phyloP scores from a whole-genome alignment of 371 early-diverging fungal genomes.

The Mucor velutinosus region DNA sequence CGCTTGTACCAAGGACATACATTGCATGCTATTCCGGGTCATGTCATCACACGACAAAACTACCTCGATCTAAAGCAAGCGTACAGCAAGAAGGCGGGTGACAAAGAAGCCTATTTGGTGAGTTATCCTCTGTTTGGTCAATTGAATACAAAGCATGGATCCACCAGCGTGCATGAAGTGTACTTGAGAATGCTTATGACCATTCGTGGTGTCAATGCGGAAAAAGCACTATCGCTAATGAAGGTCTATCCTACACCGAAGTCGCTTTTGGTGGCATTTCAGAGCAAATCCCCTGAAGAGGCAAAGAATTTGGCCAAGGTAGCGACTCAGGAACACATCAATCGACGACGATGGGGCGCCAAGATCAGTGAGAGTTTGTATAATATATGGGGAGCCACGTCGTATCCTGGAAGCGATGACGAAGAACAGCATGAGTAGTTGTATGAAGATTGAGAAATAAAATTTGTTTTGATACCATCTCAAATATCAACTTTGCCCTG shows the following conservation, averaged over 20 bases:
- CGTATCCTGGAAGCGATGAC: background rate
- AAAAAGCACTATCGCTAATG: slow-evolving; percentile 78
- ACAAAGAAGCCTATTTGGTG: slow-evolving; percentile 41
- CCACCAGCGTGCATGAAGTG: slow-evolving; percentile 67
- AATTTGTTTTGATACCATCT: background rate
- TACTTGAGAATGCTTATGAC: slow-evolving; percentile 84
- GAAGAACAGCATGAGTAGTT: background rate
- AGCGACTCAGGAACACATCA: slow-evolving; percentile 38
- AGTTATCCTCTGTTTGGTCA: slow-evolving; percentile 61
- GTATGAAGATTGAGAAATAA: background rate
- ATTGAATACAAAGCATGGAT: slow-evolving; percentile 72
- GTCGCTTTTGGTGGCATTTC: slow-evolving; percentile 48
- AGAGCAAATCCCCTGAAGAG: slow-evolving; percentile 27
- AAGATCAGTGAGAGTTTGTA: slow-evolving; percentile 56
- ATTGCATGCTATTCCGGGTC: slow-evolving; percentile 62
- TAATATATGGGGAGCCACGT: slow-evolving; percentile 59
- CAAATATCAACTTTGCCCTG: background rate
- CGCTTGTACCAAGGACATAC: slow-evolving; percentile 46
- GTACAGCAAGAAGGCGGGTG: slow-evolving; percentile 1
- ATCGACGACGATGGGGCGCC: slow-evolving; percentile 53
- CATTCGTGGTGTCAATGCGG: slow-evolving; percentile 77
- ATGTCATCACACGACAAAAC: slow-evolving; percentile 49
- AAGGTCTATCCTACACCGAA: slow-evolving; percentile 72
- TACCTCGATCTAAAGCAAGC: slow-evolving; percentile 54
- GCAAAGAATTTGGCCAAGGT: slow-evolving; percentile 39